phyloP scores from a whole-genome alignment of 208 protist species.

The Leishmania amazonensis region DNA sequence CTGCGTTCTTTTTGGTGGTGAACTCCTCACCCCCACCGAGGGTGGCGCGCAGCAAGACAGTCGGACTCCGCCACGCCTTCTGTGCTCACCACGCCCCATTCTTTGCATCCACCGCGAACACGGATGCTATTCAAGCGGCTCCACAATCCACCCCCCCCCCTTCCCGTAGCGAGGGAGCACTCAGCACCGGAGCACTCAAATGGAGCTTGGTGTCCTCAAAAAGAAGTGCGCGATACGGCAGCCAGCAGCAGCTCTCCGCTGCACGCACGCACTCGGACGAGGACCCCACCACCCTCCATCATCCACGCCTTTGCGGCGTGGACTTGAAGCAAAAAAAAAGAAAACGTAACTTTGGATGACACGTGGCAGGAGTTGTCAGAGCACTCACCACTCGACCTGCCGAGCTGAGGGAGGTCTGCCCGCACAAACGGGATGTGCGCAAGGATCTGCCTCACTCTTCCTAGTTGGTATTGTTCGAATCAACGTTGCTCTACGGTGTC shows the following conservation, averaged over 20 bases:
- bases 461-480: not conserved
- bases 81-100: not conserved
- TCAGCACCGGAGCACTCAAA: not conserved
- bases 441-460: not conserved
- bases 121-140: not conserved
- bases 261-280: not conserved
- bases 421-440: not conserved
- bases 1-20: not conserved
- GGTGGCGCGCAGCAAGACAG: not conserved
- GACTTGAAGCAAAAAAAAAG: not conserved
- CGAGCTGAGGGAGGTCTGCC: not conserved
- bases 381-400: not conserved
- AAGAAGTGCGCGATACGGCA: not conserved
- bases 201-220: not conserved
- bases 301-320: not conserved
- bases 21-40: no score
- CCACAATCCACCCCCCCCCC: not conserved
- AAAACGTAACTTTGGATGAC: no score
- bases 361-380: not conserved
- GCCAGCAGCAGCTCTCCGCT: not conserved
- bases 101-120: not conserved
- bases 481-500: not conserved
- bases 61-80: not conserved
- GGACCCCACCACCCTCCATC: not conserved
- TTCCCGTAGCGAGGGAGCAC: no score